Conservation (phyloP, 2,329 filamentous ascomycete genomes). For the Fusarium camptoceras region DNA sequence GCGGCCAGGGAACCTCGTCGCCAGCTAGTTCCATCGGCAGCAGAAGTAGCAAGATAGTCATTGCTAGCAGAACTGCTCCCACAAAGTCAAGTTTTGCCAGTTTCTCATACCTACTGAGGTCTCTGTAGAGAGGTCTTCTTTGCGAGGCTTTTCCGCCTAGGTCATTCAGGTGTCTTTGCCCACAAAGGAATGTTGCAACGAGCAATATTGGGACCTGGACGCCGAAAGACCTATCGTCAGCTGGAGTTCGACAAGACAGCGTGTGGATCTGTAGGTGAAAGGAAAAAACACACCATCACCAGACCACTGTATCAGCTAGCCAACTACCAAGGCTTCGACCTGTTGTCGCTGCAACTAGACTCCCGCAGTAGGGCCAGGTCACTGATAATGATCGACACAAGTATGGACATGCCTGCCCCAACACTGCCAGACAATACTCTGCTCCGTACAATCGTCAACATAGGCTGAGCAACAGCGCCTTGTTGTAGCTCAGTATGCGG, state of each 20-base stretch:
- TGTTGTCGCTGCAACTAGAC: conserved; percentile 63
- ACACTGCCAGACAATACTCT: conserved; percentile 65
- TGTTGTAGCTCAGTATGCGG: background rate
- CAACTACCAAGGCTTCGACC: conserved; percentile 66
- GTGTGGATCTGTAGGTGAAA: background rate
- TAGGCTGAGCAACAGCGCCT: conserved; percentile 57
- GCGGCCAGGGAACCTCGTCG: conserved; percentile 62
- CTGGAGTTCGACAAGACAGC: too few species aligned
- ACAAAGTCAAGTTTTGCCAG: conserved; percentile 62
- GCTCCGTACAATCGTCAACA: conserved; percentile 63
- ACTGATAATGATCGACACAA: conserved; percentile 65
- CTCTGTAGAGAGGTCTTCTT: background rate
- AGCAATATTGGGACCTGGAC: background rate
- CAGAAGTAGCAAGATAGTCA: conserved; percentile 66
- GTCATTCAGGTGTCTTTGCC: background rate
- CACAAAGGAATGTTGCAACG: background rate
- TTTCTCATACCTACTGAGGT: too few species aligned
- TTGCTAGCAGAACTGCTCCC: conserved; percentile 65
- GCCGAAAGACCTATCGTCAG: conserved; percentile 59
- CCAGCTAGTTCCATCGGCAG: conserved; percentile 65
- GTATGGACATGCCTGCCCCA: conserved; percentile 61
- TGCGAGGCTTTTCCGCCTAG: conserved; percentile 58
- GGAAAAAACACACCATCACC: conserved; percentile 60
- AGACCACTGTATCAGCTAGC: conserved; percentile 71
- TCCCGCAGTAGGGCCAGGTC: conserved; percentile 65